A percentile compares a stretch with the other conserved stretches of the same genome.
Evolutionary conservation across 2,329 filamentous ascomycete species (phyloP).

Genomic region (Pestalotiopsis sp.): DNA sequence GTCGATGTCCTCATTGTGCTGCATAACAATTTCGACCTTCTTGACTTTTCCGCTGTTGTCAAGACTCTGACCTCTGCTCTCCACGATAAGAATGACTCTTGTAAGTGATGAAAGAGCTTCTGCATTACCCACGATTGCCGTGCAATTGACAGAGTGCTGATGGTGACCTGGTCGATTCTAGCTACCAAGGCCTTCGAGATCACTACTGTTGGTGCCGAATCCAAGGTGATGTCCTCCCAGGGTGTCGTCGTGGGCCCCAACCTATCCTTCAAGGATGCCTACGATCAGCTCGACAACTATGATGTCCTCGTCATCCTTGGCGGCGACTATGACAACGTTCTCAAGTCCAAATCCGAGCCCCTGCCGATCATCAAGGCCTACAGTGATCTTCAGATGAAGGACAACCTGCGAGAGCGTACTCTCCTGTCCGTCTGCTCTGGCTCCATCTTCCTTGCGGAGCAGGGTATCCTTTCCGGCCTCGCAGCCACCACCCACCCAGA

Average conservation of each 20-base stretch:
- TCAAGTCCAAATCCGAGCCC: constrained; percentile 71
- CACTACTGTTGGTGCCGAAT: constrained; percentile 56
- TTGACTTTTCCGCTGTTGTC: constrained; percentile 60
- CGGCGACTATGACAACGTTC: constrained; percentile 64
- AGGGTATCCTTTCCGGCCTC: constrained; percentile 77
- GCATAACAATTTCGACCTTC: constrained; percentile 61
- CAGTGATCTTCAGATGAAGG: constrained; percentile 77
- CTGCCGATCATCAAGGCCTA: constrained; percentile 75
- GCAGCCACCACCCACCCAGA: constrained; percentile 84
- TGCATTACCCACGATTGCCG: neutral
- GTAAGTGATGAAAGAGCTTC: constrained; percentile 40
- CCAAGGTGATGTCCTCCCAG: constrained; percentile 60
- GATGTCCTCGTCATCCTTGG: constrained; percentile 81
- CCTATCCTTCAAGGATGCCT: constrained; percentile 77
- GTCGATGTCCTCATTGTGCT: constrained; percentile 64
- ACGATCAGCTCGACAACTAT: constrained; percentile 73
- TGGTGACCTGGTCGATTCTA: constrained; percentile 27
- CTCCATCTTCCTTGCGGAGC: constrained; percentile 74
- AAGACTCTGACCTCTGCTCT: constrained; percentile 54
- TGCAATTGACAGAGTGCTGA: neutral
- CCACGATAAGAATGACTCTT: constrained; percentile 55
- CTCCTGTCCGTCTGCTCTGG: constrained; percentile 81
- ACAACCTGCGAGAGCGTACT: constrained; percentile 79
- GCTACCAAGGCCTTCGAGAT: constrained; percentile 61
- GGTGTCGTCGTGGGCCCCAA: constrained; percentile 74